Base-by-base conservation (phyloP, 495 filamentous ascomycete genomes). In the Bacidia rubella region DNA sequence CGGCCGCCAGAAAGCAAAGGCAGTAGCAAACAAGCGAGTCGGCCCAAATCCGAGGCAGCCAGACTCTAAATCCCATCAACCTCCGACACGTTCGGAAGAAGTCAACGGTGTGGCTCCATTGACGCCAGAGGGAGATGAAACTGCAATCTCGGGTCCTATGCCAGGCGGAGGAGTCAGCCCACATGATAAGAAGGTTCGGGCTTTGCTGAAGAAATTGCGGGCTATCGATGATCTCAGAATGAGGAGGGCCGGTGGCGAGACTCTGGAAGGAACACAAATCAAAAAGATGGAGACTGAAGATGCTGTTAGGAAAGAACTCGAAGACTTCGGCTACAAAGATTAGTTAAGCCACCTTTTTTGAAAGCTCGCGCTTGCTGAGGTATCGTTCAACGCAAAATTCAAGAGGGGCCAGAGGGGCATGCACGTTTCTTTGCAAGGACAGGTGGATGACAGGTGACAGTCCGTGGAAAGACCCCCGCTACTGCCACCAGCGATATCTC, bases 151-250 rank as follows among this genome's bases (percentile, higher is more conserved):
- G 1, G 59, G 75, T 48, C 70, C 70, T 47, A 65, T 62, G 55
- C 66, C 69, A 40, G 66, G 73, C 56, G 56, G 67, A 50, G 60
- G 58, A 42, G 66, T 71, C 41, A 67, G 68, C 39, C 66, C 76
- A 32, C 72, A 83, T 66, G 79, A 89, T 60, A 98, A 96, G 78
- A 97, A 96, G 70, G 74, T 94, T 42, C 74, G 92, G 22, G 84
- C 84, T 21, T 74, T 98, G 54, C 73, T 93, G 65, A 98, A 98
- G 78, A 98, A 98, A 75, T 80, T 98, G 52, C 80, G 92, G 3
- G 92, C 92, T 11, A 98, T 98, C 61, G 92, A 97, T 58, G 92
- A 98, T 63, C 71, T 98, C 51, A 95, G 97, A 74, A 92, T 95
- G 88, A 78, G 92, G 49, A 79, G 86, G 55, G 92, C 90, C 2